Evolutionary conservation across 129 eudicot genomes (phyloP).

Genomic region (Ambrosia trifida): DNA sequence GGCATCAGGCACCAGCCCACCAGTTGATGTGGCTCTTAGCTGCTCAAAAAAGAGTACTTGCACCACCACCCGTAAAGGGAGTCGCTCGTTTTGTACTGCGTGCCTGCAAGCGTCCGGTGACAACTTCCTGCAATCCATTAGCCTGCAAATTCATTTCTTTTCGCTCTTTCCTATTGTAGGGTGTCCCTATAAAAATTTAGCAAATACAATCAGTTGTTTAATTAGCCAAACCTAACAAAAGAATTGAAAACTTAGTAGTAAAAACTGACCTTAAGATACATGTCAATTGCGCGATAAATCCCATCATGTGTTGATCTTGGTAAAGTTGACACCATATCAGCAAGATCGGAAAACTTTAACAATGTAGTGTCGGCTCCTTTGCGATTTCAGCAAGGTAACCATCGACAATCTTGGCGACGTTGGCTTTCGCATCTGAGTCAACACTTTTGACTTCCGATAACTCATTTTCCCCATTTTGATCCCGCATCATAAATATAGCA

Average conservation of each 20-base stretch:
- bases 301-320: slow-evolving; percentile 71
- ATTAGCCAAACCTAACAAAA: neutral
- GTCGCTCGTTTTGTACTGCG: too few relatives aligned
- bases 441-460: slow-evolving; percentile 44
- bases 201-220: slow-evolving; percentile 7
- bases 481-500: slow-evolving; percentile 58
- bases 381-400: slow-evolving; percentile 76
- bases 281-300: slow-evolving; percentile 81
- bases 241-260: neutral
- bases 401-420: slow-evolving; percentile 70
- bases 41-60: too few relatives aligned
- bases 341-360: slow-evolving; percentile 64
- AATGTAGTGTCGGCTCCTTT: slow-evolving; percentile 67
- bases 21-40: too few relatives aligned
- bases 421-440: slow-evolving; percentile 48
- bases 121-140: too few relatives aligned
- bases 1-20: too few relatives aligned
- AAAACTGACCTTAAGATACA: slow-evolving; percentile 67
- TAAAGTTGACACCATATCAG: slow-evolving; percentile 67
- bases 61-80: too few relatives aligned
- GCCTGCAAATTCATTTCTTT: slow-evolving; percentile 71
- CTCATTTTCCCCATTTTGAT: slow-evolving; percentile 41
- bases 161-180: slow-evolving; percentile 70
- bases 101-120: too few relatives aligned
- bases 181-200: neutral